Evolutionary conservation across 495 filamentous ascomycete species (phyloP).

Genomic region (Xylaria cubensis): DNA sequence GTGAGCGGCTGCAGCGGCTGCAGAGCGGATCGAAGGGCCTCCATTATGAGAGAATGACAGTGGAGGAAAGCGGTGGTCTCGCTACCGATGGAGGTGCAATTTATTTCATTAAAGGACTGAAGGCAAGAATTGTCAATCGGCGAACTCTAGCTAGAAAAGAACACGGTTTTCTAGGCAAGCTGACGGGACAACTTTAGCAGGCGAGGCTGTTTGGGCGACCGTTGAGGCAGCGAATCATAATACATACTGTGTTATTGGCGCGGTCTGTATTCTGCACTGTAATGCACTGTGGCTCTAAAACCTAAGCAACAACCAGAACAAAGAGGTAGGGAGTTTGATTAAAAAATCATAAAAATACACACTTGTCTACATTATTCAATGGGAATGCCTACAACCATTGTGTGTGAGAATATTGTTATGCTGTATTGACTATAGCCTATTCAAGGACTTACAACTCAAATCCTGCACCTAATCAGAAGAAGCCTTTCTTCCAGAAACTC

Average conservation of each 20-base stretch:
- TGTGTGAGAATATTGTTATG: neutral
- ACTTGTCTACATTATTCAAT: neutral
- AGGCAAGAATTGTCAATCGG: neutral
- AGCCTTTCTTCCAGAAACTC: neutral
- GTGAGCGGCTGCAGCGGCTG: slow-evolving; percentile 84
- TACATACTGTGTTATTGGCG: neutral
- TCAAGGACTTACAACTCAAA: neutral
- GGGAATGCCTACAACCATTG: neutral
- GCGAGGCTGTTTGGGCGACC: slow-evolving; percentile 12
- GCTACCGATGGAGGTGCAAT: neutral
- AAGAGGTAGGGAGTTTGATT: neutral
- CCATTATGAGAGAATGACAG: slow-evolving; percentile 43
- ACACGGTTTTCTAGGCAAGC: slow-evolving; percentile 8
- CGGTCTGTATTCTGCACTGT: neutral
- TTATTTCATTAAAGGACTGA: neutral
- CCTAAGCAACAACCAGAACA: neutral
- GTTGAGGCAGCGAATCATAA: slow-evolving; percentile 15
- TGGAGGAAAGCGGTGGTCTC: neutral
- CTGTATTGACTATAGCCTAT: neutral
- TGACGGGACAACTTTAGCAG: neutral
- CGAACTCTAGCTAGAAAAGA: neutral
- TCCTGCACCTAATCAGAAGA: neutral
- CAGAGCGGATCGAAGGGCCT: slow-evolving; percentile 67
- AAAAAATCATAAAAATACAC: neutral
- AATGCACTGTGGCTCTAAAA: neutral